Conservation (phyloP, 2,329 filamentous ascomycete species). For the Botrytis fragariae region DNA sequence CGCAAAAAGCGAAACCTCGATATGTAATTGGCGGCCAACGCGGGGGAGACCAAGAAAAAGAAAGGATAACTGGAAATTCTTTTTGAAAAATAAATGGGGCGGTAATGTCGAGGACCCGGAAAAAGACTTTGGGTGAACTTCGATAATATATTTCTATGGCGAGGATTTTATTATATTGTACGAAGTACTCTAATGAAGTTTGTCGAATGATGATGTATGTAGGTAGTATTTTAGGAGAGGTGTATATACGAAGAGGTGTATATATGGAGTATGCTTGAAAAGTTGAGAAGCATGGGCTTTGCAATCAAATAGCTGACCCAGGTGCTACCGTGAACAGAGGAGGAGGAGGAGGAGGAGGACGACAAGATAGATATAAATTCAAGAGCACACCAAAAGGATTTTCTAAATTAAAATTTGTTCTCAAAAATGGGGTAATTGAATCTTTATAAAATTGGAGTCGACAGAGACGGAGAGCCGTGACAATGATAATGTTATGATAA, state of each 20-base stretch:
- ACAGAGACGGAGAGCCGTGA: not conserved
- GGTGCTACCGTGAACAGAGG: not conserved
- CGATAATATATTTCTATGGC: not conserved
- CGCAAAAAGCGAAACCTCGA: constrained; percentile 18
- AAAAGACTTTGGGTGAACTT: constrained; percentile 8
- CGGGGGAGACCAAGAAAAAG: constrained; percentile 11
- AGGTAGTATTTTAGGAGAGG: not conserved
- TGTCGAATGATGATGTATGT: not conserved
- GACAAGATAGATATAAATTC: not conserved
- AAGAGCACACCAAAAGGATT: not conserved
- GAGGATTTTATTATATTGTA: constrained; percentile 1
- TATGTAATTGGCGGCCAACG: constrained; percentile 11
- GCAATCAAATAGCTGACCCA: not conserved
- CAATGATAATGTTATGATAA: not conserved
- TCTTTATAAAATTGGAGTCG: not conserved
- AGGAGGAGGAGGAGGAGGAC: not conserved
- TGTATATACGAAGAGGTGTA: not conserved
- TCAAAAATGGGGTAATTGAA: constrained; percentile 1
- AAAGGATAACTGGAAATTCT: not conserved
- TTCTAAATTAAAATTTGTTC: not conserved
- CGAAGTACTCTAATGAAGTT: not conserved
- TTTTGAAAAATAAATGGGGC: constrained; percentile 5
- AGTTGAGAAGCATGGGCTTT: not conserved
- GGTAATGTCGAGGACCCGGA: not conserved
- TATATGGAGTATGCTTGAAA: not conserved